Evolutionary conservation across 306 rosid genomes (phyloP), one percentile per base, ranked within the genome.

Genomic region (Dicorynia guianensis): DNA sequence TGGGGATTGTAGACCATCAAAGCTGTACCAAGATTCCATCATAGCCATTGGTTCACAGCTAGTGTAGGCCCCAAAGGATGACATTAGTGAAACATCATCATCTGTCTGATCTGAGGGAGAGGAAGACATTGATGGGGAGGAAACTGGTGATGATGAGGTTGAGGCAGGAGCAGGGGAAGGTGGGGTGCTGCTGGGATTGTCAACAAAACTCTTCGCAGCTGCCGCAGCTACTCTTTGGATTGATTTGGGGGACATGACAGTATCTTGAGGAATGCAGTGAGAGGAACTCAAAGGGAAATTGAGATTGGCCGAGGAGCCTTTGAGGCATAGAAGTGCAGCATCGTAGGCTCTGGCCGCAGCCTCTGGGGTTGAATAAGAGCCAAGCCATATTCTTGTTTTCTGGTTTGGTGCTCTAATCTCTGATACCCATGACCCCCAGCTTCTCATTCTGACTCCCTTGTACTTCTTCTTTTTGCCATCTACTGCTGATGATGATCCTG

Each of bases 311-410:
- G 96, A 85, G n/a, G 99, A 85, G 71, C 97, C 98, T 77, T 87
- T 92, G 7, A 96, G 98, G 76, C 99, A 96, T 0, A 92, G 14
- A 79, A 96, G 93, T 69, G 99, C 99, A 58, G 98, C 98, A 83
- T 96, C 98, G 69, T 96, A 96, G 74, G 99, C 99, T 82, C 99
- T 86, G 0, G 99, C 99, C 7, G 99, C 99, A 1, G 99, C 99
- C 61, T 96, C 99, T 11, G 99, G 75, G 0, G 97, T 96, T 6
- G 99, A 92, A 67, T 96, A 92, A 40, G 99, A 96, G 4, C 99
- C 99, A 12, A 96, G 54, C 99, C 99, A 96, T 13, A 96, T 96
- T 82, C 99, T 92, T 71, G 98, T 90, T 74, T 96, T 96, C 59
- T 96, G 98, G 72, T 90, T 92, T 39, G 99, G 99, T 61, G 99